Percentiles rank a stretch among this genome's conserved stretches.
Conservation (phyloP, 441 rosid genomes). For the Erodium trifolium region DNA sequence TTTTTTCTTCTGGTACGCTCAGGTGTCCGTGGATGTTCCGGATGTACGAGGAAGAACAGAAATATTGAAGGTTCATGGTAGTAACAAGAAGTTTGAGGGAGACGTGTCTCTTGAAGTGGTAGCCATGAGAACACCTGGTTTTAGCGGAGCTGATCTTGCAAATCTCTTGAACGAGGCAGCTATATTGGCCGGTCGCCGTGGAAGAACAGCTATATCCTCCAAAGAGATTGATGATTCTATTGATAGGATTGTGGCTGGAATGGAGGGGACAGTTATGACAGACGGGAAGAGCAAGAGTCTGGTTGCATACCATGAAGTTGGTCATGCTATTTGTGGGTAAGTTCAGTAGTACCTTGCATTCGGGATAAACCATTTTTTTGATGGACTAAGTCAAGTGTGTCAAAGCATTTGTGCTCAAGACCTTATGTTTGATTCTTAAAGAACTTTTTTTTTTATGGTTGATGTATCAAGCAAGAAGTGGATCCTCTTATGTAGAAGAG, state of each 20-base stretch:
- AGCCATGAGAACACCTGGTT: slow-evolving; percentile 96
- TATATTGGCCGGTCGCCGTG: slow-evolving; percentile 90
- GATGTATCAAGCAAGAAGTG: too few species aligned
- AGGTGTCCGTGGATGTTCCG: slow-evolving; percentile 86
- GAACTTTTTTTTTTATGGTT: too few species aligned
- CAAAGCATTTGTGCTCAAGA: too few species aligned
- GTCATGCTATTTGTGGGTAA: slow-evolving; percentile 90
- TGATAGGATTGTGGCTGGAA: slow-evolving; percentile 96
- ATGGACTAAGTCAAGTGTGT: too few species aligned
- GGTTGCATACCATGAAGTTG: slow-evolving; percentile 94
- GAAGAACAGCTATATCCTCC: slow-evolving; percentile 72
- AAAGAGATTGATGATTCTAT: slow-evolving; percentile 94
- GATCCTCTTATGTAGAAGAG: too few species aligned
- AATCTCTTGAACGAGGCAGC: slow-evolving; percentile 94
- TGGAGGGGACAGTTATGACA: slow-evolving; percentile 97
- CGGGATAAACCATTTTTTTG: background rate
- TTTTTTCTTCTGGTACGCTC: slow-evolving; percentile 10
- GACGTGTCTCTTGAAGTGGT: slow-evolving; percentile 87
- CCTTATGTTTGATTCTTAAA: too few species aligned
- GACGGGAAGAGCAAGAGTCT: slow-evolving; percentile 96
- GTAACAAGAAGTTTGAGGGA: slow-evolving; percentile 78
- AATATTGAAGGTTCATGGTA: slow-evolving; percentile 72
- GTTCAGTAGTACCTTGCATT: slow-evolving; percentile 22
- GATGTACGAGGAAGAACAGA: slow-evolving; percentile 86
- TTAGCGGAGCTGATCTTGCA: slow-evolving; percentile 96